These are phyloP conservation scores for Cladosporium sp. DNA, from an alignment of 2,329 filamentous ascomycete genomes.

Conservation along the genomic window DNA sequence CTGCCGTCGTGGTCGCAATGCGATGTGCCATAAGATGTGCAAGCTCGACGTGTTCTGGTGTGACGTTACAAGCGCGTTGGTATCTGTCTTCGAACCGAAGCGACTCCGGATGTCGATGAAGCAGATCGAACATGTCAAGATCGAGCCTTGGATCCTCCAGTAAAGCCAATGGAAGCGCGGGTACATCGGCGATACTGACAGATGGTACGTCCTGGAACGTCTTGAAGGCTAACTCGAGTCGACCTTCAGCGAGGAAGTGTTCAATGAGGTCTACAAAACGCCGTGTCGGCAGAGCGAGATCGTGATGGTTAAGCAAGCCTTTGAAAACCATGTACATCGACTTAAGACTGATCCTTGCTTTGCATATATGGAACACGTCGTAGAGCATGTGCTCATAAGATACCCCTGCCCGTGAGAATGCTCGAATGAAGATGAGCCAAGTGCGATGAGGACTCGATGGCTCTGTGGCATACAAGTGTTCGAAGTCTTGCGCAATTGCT, in stretches of 20 bases:
- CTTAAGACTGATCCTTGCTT: not conserved
- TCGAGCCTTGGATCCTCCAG: constrained; percentile 7
- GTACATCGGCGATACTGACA: constrained; percentile 18
- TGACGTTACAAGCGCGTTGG: constrained; percentile 18
- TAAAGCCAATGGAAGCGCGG: constrained; percentile 21
- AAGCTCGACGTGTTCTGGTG: constrained; percentile 37
- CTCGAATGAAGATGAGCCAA: not conserved
- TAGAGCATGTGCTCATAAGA: not conserved
- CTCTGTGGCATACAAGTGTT: not conserved
- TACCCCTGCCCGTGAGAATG: not conserved
- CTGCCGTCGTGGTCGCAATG: constrained; percentile 37
- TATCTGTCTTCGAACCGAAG: constrained; percentile 12
- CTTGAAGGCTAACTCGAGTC: constrained; percentile 15
- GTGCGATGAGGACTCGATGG: not conserved
- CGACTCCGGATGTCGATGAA: constrained; percentile 19
- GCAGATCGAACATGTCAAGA: not conserved
- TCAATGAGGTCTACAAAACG: constrained; percentile 17
- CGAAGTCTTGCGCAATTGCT: not conserved
- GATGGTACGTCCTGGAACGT: constrained; percentile 18
- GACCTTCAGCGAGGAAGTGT: constrained; percentile 15
- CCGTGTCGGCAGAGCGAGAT: constrained; percentile 13
- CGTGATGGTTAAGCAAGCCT: not conserved
- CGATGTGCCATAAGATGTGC: constrained; percentile 44
- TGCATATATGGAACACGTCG: constrained; percentile 16
- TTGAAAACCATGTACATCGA: not conserved